Percentiles rank a stretch among this genome's conserved stretches.
Conservation (phyloP, 2,329 filamentous ascomycete genomes). For the Apiospora arundinis region DNA sequence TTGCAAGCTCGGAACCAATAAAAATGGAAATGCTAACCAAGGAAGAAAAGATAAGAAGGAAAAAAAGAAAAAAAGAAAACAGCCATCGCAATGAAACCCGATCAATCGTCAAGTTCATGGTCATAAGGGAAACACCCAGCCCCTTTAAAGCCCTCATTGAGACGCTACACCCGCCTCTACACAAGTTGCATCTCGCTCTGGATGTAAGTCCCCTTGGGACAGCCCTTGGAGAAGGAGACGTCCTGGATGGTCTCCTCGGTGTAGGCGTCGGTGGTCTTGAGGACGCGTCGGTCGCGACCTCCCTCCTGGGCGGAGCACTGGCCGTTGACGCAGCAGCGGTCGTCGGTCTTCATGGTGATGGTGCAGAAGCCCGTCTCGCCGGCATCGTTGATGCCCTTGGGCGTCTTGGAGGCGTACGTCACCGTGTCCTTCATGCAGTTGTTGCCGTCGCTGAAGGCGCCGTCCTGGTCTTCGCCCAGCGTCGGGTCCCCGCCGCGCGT, state of each 20-base stretch:
- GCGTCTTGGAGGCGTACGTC: background rate
- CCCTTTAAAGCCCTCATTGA: too few species aligned
- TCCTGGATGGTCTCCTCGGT: background rate
- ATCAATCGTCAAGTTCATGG: background rate
- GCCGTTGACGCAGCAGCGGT: background rate
- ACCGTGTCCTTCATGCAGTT: background rate
- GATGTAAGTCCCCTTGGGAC: background rate
- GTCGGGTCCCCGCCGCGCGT: too few species aligned
- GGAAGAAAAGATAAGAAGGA: too few species aligned
- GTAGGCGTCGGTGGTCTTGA: constrained; percentile 6
- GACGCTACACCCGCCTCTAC: too few species aligned
- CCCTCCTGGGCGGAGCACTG: background rate
- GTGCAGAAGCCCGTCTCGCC: constrained; percentile 1
- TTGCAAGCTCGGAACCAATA: too few species aligned
- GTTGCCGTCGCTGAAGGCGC: background rate
- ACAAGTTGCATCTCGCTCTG: background rate
- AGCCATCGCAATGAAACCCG: background rate
- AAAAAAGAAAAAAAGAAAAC: too few species aligned
- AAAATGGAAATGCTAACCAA: too few species aligned
- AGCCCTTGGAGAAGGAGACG: background rate
- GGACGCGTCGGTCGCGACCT: background rate
- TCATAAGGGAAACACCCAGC: background rate
- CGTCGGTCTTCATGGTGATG: background rate
- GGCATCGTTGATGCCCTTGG: background rate
- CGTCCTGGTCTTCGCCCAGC: too few species aligned